Conservation (phyloP, 208 protist genomes). For the Dictyostelium gargantuum region DNA sequence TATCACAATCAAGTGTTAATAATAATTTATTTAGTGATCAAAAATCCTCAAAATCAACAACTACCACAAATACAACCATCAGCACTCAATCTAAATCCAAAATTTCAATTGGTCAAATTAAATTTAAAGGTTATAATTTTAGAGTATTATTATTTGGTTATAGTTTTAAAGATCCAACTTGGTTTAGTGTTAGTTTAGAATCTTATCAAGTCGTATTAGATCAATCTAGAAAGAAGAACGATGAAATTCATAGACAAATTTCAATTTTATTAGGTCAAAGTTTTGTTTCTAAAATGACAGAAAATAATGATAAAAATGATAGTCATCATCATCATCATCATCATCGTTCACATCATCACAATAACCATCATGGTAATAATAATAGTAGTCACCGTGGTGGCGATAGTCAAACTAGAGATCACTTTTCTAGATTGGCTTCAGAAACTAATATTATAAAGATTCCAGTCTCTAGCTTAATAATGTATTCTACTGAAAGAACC, state of each 20-base stretch:
- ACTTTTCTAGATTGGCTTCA: background rate
- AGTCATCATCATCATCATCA: no score
- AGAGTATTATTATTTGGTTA: constrained; percentile 49
- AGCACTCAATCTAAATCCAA: background rate
- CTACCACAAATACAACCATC: background rate
- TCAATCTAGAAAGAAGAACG: constrained; percentile 45
- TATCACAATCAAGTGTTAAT: background rate
- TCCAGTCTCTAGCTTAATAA: constrained; percentile 42
- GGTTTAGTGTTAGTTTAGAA: constrained; percentile 42
- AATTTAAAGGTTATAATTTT: constrained; percentile 26
- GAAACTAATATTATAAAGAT: constrained; percentile 63
- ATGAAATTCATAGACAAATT: constrained; percentile 56
- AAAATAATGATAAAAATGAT: background rate
- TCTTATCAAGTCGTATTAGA: constrained; percentile 42
- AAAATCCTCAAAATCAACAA: background rate
- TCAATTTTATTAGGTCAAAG: constrained; percentile 36
- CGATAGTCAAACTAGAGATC: background rate
- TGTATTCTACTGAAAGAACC: constrained; percentile 27
- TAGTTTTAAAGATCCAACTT: constrained; percentile 55
- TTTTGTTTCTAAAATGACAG: constrained; percentile 49
- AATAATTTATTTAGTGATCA: background rate
- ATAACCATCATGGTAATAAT: background rate
- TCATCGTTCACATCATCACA: background rate
- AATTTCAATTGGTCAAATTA: constrained; percentile 49
- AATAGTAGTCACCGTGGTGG: background rate